Evolutionary conservation across 129 eudicot species (phyloP).

Genomic region (Centella asiatica): DNA sequence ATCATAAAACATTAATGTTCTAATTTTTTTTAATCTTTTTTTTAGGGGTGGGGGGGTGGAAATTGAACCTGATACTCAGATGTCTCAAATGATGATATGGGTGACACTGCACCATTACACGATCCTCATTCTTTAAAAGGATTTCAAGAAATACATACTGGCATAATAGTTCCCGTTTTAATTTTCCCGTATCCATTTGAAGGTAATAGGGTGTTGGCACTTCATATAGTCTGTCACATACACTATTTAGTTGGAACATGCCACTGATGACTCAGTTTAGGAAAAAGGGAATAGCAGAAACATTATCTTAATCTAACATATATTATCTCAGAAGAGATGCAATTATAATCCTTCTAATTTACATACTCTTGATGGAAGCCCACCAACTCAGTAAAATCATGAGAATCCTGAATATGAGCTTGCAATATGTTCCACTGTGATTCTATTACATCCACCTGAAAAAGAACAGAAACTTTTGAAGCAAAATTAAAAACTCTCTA

Average conservation of each 20-base stretch:
- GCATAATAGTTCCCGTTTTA: background rate
- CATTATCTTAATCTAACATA: background rate
- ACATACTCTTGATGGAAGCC: constrained; percentile 97
- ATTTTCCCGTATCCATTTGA: background rate
- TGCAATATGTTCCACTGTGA: constrained; percentile 98
- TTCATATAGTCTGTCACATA: background rate
- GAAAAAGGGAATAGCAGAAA: background rate
- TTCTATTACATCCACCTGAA: constrained; percentile 93
- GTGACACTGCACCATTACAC: too few species aligned
- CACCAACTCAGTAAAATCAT: constrained; percentile 83
- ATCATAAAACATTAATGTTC: too few species aligned
- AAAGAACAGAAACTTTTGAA: constrained; percentile 4
- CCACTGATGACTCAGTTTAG: background rate
- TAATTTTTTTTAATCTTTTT: background rate
- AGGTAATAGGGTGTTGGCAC: background rate
- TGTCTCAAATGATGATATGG: too few species aligned
- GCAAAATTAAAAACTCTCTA: background rate
- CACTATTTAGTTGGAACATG: too few species aligned
- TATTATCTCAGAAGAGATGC: background rate
- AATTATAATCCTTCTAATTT: background rate
- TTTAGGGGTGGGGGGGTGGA: background rate
- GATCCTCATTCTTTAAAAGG: background rate
- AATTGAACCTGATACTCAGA: background rate
- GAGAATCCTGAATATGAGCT: constrained; percentile 85
- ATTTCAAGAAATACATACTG: background rate